phyloP scores from a whole-genome alignment of 352 stramenopile species.

The Pythium rishiriense region DNA sequence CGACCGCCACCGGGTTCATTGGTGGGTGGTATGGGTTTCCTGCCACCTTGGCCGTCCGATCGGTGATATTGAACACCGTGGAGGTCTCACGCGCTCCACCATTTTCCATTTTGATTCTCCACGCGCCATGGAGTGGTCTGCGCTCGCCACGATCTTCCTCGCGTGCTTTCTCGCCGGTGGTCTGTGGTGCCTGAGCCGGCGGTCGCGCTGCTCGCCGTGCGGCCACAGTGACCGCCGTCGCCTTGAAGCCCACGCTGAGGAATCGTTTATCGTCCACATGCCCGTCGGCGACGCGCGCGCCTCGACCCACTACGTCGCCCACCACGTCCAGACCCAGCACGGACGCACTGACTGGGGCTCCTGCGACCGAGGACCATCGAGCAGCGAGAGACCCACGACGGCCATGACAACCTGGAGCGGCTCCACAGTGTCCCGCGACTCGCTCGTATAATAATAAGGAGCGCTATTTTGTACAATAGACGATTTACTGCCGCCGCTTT shows the following conservation, averaged over 20 bases:
- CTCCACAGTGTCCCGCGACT: not conserved
- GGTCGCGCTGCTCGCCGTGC: not conserved
- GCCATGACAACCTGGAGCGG: not conserved
- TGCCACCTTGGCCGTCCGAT: not conserved
- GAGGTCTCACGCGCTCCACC: too few species aligned
- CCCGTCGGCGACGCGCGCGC: not conserved
- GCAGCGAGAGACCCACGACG: not conserved
- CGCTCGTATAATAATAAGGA: not conserved
- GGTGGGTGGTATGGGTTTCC: not conserved
- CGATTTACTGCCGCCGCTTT: too few species aligned
- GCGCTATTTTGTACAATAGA: not conserved
- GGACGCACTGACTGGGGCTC: not conserved
- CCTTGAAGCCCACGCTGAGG: not conserved
- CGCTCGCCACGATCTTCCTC: not conserved
- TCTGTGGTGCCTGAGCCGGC: not conserved
- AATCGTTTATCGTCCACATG: not conserved
- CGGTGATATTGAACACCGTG: not conserved
- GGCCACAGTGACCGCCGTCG: not conserved
- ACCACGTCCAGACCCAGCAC: not conserved
- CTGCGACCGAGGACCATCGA: not conserved
- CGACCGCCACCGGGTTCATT: not conserved
- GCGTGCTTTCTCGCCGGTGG: not conserved
- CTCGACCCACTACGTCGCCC: not conserved
- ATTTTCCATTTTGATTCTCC: not conserved
- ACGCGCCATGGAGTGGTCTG: not conserved